Evolutionary conservation across 768 basidiomycete species (phyloP).

Genomic region (Suillus subalutaceus): DNA sequence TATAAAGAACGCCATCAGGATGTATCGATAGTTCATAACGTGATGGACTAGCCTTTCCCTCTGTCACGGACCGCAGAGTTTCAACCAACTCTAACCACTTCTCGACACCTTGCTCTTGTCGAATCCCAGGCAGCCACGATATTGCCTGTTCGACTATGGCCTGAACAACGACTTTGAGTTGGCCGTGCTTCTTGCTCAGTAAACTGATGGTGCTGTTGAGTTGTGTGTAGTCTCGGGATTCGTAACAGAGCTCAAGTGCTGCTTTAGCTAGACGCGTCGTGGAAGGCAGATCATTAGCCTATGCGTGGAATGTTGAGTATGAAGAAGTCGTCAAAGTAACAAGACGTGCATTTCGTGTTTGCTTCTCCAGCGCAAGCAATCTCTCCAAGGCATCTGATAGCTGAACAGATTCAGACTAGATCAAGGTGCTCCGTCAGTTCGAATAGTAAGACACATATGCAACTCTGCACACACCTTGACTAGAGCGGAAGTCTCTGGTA

Average conservation of each 20-base stretch:
- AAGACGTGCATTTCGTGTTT: constrained; percentile 84
- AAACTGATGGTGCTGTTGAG: constrained; percentile 70
- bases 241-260: constrained; percentile 70
- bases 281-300: constrained; percentile 94
- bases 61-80: constrained; percentile 88
- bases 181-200: constrained; percentile 95
- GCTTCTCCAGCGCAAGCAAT: constrained; percentile 89
- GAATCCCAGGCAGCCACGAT: constrained; percentile 79
- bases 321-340: background rate
- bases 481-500: constrained; percentile 67
- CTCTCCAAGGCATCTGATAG: constrained; percentile 89
- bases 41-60: constrained; percentile 82
- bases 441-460: constrained; percentile 11
- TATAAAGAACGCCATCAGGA: constrained; percentile 34
- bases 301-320: constrained; percentile 13
- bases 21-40: constrained; percentile 5
- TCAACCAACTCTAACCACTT: constrained; percentile 88
- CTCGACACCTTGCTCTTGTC: constrained; percentile 63
- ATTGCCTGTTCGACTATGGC: constrained; percentile 90
- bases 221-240: constrained; percentile 66
- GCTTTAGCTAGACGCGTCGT: constrained; percentile 84
- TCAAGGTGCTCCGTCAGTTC: constrained; percentile 18
- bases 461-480: constrained; percentile 63
- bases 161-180: constrained; percentile 88
- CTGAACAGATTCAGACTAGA: constrained; percentile 82